Evolutionary conservation across 1,139 yeast genomes (phyloP), one percentile per base, ranked within the genome.

Genomic region (Hansenula sp.): DNA sequence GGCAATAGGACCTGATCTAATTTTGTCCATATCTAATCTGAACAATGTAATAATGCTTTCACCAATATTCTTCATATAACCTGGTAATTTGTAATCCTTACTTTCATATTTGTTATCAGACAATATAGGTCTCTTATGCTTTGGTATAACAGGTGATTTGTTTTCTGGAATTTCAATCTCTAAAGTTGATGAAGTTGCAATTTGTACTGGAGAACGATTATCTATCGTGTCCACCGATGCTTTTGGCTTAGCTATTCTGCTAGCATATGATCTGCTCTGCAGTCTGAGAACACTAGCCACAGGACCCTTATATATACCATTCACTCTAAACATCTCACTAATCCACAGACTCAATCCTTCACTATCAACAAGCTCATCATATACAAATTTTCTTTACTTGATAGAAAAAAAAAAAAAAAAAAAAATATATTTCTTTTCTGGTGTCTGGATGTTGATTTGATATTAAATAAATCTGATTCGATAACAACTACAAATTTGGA

Each of bases 1-100:
- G 3, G 96, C 96, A 48, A 92, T 83, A 1, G 97, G 90, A 17
- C 97, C 97, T 1, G 97, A 83, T 60, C 97, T 76, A 36, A 92
- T 76, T 52, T 79, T 78, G 66, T 90, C 97, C 95, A 90, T 88
- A 64, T 92, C 97, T 44, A 92, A 68, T 48, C 77, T 72, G 59
- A 90, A 82, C 1, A 78, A 46, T 29, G 75, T 71, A 47, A 90
- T 77, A 28, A 87, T 72, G 40, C 74, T 62, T 60, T 87, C 92
- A 47, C 96, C 96, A 30, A 88, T 60, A 6, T 72, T 67, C 55
- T 79, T 82, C 51, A 83, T 78, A 80, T 89, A 82, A 34, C 70
- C 66, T 0, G 95, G 79, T 61, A 88, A 70, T 45, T 71, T 65
- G 53, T 75, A 83, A 6, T 60, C 64, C 18, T 71, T 75, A 37